These are phyloP conservation scores for Lipomyces kockii DNA, from an alignment of 805 yeast genomes.

Conservation along the genomic window DNA sequence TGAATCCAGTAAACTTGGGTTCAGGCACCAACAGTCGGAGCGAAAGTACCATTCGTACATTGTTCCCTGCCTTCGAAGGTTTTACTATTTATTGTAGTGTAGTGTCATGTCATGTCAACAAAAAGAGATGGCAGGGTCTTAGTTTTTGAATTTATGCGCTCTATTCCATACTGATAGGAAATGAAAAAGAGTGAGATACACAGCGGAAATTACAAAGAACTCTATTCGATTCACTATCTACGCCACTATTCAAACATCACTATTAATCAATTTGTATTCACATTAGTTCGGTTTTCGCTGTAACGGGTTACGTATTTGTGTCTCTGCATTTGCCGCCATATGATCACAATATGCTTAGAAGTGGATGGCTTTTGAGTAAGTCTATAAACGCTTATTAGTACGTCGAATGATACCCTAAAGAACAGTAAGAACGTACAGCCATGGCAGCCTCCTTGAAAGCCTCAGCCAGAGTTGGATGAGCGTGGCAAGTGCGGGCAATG, in stretches of 20 bases:
- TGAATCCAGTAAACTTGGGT: background rate
- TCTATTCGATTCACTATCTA: background rate
- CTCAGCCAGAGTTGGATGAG: conserved; percentile 97
- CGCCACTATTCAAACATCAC: conserved; percentile 1
- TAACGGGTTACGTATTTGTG: background rate
- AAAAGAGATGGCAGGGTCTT: background rate
- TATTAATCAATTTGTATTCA: background rate
- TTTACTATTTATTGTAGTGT: background rate
- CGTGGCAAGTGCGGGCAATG: conserved; percentile 95
- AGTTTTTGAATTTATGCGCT: background rate
- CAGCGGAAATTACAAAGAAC: background rate
- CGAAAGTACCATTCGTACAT: background rate
- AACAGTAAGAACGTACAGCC: conserved; percentile 51
- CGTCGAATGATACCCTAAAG: background rate
- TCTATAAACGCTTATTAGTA: background rate
- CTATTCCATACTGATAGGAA: too few species aligned
- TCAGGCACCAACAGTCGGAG: background rate
- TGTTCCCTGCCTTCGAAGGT: background rate
- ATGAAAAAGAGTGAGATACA: background rate
- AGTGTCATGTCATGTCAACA: background rate
- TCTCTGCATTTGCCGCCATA: background rate
- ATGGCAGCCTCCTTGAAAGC: conserved; percentile 98
- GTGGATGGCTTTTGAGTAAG: conserved; percentile 90
- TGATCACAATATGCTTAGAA: conserved; percentile 44
- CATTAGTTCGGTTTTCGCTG: background rate